Evolutionary conservation across 179 eudicot species (phyloP), one percentile per base, ranked within the genome.

Genomic region (Patellifolia procumbens): DNA sequence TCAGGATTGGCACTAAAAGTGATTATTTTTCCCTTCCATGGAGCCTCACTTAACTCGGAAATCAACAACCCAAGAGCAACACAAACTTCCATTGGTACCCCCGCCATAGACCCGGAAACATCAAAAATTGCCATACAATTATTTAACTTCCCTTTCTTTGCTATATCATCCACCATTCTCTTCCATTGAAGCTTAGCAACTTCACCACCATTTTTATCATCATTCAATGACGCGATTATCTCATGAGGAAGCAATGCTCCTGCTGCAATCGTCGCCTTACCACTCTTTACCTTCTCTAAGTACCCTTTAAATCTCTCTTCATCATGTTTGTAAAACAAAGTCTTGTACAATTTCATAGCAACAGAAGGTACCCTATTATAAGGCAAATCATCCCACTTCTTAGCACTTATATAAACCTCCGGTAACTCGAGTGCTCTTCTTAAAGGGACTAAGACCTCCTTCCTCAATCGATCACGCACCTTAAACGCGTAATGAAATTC

Each of bases 151-250:
- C 88, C 91, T 26, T 78, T 73, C 59, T 70, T 45, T 10, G 60
- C n/a, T 46, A 88, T 24, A 42, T 89, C 93, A 46, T 86, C 85
- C 55, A 85, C 91, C 85, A 89, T 86, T 60, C 93, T 80, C 78
- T 79, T 77, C 91, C 93, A 88, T 24, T 89, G 93, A 19, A 89
- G 82, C 76, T 88, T 86, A 0, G 91, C 88, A 52, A 89, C 88
- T 37, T 53, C 80, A 2, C 74, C 79, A 0, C 68, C 81, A 48
- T 81, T 81, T 0, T 61, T 79, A 12, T 77, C 81, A 0, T 74
- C 79, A 0, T 74, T 9, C 81, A 84, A 45, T 2, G 75, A 51
- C 8, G 28, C 55, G 20, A 89, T 74, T 2, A 89, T 84, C 76
- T 86, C 81, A 28, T 89, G 91, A 1, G 91, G 91, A 10, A 86